Percentiles rank a stretch among this genome's conserved stretches.
Conservation (phyloP, 139 green algal genomes). For the Coccomyxa sp. region DNA sequence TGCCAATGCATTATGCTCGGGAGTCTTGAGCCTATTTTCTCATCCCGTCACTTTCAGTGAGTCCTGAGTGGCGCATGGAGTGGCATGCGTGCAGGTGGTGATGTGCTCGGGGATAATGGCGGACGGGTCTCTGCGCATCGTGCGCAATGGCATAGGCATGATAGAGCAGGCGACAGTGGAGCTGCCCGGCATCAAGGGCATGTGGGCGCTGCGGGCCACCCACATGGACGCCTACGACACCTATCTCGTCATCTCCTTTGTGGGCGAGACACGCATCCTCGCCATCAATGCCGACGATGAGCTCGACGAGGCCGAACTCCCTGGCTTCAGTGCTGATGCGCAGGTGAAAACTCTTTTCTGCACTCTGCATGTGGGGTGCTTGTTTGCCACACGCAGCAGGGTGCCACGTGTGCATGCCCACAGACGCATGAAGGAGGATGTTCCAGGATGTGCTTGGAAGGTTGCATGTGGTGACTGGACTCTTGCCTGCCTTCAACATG, state of each 20-base stretch:
- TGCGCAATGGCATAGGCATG: slow-evolving; percentile 98
- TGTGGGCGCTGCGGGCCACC: slow-evolving; percentile 78
- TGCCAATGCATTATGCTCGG: no score
- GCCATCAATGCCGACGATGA: slow-evolving; percentile 82
- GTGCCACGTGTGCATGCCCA: no score
- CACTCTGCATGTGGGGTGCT: no score
- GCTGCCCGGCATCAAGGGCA: slow-evolving; percentile 74
- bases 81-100: slow-evolving; percentile 62
- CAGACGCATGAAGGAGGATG: background rate
- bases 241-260: slow-evolving; percentile 91
- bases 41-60: no score
- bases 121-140: slow-evolving; percentile 83
- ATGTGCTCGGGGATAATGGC: slow-evolving; percentile 73
- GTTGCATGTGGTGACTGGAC: background rate
- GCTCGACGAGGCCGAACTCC: slow-evolving; percentile 72
- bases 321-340: slow-evolving; percentile 70
- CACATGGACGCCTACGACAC: slow-evolving; percentile 66
- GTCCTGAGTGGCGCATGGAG: background rate
- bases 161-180: slow-evolving; percentile 83
- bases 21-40: no score
- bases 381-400: no score
- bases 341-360: slow-evolving; percentile 23
- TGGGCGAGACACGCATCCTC: slow-evolving; percentile 81
- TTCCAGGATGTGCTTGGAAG: background rate
- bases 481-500: background rate